Evolutionary conservation across 139 green algal species (phyloP).

Genomic region (Tetradesmus lagerheimii): DNA sequence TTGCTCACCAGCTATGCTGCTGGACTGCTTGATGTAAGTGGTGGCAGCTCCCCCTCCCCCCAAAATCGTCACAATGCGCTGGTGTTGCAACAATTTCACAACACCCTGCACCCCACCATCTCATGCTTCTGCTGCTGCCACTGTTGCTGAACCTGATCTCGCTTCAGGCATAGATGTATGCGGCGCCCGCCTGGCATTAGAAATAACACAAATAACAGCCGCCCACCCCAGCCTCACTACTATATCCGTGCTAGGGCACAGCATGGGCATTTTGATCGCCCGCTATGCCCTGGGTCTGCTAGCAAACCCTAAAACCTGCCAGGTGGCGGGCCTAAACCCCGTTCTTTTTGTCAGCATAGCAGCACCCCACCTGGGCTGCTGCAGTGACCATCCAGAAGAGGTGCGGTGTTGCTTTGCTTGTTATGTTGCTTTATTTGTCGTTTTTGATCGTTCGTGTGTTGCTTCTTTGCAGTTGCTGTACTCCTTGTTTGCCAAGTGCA

Average conservation of each 20-base stretch:
- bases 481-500: no score
- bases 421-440: neutral
- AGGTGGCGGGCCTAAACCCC: constrained; percentile 2
- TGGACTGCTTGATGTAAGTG: no score
- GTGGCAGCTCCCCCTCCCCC: no score
- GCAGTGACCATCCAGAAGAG: constrained; percentile 10
- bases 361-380: constrained; percentile 8
- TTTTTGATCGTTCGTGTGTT: no score
- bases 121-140: neutral
- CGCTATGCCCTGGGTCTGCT: constrained; percentile 13
- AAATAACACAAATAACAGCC: neutral
- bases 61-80: no score
- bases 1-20: no score
- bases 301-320: neutral
- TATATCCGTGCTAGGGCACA: constrained; percentile 17
- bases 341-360: constrained; percentile 13
- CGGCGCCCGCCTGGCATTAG: constrained; percentile 1
- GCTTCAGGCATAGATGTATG: constrained; percentile 14
- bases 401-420: neutral
- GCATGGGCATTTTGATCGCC: constrained; percentile 4
- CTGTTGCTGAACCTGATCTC: neutral
- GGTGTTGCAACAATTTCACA: no score
- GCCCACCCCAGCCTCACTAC: neutral
- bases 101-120: no score
- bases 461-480: no score